phyloP scores from a whole-genome alignment of 2,329 filamentous ascomycete species.

The Xylaria sp. region DNA sequence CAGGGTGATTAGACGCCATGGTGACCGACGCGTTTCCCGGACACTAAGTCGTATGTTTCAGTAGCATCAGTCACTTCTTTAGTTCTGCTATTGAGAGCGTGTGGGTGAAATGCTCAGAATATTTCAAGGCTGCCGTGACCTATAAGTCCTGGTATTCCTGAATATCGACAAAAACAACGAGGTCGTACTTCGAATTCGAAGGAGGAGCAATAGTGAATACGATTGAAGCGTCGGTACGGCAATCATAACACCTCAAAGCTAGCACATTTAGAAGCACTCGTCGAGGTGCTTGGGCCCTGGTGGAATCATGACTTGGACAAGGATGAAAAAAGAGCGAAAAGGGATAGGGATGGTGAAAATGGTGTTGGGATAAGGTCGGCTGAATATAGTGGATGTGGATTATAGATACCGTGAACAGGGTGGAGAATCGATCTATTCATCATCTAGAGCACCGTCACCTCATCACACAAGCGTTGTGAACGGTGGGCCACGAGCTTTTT shows the following conservation, averaged over 20 bases:
- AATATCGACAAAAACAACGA: not conserved
- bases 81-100: not conserved
- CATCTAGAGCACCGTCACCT: conserved; percentile 33
- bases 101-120: not conserved
- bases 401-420: conserved; percentile 32
- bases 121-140: not conserved
- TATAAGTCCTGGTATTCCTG: not conserved
- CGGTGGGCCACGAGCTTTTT: conserved; percentile 25
- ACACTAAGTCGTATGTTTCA: conserved; percentile 12
- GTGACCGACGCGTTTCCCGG: conserved; percentile 18
- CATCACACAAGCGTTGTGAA: conserved; percentile 35
- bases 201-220: conserved; percentile 23
- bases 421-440: conserved; percentile 35
- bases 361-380: conserved; percentile 33
- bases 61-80: conserved; percentile 9
- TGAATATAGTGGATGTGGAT: conserved; percentile 35
- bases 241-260: conserved; percentile 42
- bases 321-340: conserved; percentile 21
- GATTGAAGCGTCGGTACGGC: conserved; percentile 24
- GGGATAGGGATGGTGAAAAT: conserved; percentile 24
- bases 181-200: not conserved
- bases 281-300: conserved; percentile 32
- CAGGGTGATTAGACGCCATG: conserved; percentile 50
- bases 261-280: conserved; percentile 37
- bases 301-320: conserved; percentile 30